Evolutionary conservation across 148 eudicot genomes (phyloP).

Genomic region (Fagopyrum esculentum): DNA sequence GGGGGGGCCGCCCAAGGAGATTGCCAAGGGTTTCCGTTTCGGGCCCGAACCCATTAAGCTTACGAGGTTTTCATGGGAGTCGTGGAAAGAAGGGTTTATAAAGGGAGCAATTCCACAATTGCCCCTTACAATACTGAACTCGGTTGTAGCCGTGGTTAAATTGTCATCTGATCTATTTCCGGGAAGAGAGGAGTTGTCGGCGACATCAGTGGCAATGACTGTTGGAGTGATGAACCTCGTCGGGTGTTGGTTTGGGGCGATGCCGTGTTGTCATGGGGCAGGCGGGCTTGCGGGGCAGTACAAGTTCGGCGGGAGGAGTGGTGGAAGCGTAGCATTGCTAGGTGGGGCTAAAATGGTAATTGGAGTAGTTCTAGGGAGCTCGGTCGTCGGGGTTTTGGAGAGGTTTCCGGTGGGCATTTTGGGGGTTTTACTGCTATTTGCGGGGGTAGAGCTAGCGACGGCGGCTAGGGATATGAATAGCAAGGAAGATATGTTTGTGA

Average conservation of each 20-base stretch:
- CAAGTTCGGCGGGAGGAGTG: conserved; percentile 88
- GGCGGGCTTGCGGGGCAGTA: conserved; percentile 98
- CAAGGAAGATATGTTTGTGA: conserved; percentile 60
- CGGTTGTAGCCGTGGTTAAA: conserved; percentile 82
- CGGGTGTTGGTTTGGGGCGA: conserved; percentile 94
- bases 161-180: conserved; percentile 74
- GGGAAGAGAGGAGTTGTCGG: conserved; percentile 35
- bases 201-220: conserved; percentile 55
- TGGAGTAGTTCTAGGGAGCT: conserved; percentile 65
- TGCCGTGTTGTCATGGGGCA: conserved; percentile 91
- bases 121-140: conserved; percentile 71
- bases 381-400: conserved; percentile 52
- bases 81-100: conserved; percentile 84
- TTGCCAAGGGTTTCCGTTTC: conserved; percentile 47
- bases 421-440: conserved; percentile 72
- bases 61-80: conserved; percentile 42
- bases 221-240: conserved; percentile 82
- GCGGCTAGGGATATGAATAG: conserved; percentile 69
- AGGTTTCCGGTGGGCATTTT: conserved; percentile 75
- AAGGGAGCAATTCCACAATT: conserved; percentile 83
- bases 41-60: conserved; percentile 53
- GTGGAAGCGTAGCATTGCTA: conserved; percentile 70
- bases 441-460: conserved; percentile 84
- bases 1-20: conserved; percentile 41
- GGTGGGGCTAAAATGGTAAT: conserved; percentile 54